These are phyloP conservation scores for Talaromyces sp. DNA, from an alignment of 2,329 filamentous ascomycete species.

Conservation along the genomic window DNA sequence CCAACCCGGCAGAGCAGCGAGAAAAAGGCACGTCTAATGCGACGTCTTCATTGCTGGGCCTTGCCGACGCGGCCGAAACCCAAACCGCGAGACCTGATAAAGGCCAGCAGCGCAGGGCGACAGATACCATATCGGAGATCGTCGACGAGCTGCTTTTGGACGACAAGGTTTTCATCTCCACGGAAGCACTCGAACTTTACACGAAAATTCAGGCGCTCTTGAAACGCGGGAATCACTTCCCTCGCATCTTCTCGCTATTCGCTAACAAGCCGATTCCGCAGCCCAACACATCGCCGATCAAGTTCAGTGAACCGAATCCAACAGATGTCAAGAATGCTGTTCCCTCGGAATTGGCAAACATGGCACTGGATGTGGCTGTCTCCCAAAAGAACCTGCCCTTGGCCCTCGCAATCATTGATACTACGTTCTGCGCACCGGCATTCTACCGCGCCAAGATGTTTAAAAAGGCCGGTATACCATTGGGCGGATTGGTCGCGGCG, in stretches of 20 bases:
- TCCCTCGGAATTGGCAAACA: conserved; percentile 62
- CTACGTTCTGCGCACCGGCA: conserved; percentile 42
- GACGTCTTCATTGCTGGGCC: conserved; percentile 36
- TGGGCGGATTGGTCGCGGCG: conserved; percentile 32
- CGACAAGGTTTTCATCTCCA: conserved; percentile 74
- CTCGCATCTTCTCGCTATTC: conserved; percentile 74
- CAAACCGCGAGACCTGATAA: conserved; percentile 19
- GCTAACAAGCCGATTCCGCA: conserved; percentile 72
- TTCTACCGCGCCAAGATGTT: conserved; percentile 41
- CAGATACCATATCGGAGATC: conserved; percentile 45
- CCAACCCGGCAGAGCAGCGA: conserved; percentile 20
- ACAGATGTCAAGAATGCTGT: conserved; percentile 67
- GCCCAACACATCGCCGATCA: conserved; percentile 53
- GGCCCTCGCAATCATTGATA: conserved; percentile 71
- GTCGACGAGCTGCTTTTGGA: conserved; percentile 69
- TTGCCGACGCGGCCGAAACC: conserved; percentile 32
- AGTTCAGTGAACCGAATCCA: conserved; percentile 60
- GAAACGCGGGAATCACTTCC: conserved; percentile 68
- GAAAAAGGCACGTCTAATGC: conserved; percentile 27
- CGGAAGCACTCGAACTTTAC: conserved; percentile 66
- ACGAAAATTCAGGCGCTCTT: conserved; percentile 70
- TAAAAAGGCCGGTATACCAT: conserved; percentile 33
- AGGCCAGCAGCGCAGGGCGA: conserved; percentile 29
- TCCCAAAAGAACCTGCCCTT: conserved; percentile 70
- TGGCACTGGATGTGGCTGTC: conserved; percentile 75